These are phyloP conservation scores for Calonectria multiphialidica DNA, from an alignment of 2,329 filamentous ascomycete genomes.

Conservation along the genomic window DNA sequence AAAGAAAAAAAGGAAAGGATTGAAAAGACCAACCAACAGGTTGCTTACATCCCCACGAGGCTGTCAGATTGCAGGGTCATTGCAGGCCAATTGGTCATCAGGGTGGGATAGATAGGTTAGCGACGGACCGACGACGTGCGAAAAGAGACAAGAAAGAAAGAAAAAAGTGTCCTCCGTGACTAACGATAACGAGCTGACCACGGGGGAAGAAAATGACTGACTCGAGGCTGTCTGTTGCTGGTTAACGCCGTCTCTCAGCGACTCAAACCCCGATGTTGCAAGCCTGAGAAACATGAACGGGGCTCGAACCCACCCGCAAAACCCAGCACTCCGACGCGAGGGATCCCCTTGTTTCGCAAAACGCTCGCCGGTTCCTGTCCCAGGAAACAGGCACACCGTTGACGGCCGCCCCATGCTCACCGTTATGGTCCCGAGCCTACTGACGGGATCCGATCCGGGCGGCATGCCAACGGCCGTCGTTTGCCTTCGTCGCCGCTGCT, in stretches of 20 bases:
- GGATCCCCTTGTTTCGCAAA: neutral
- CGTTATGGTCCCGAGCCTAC: neutral
- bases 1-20: no score
- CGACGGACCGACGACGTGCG: neutral
- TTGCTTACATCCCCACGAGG: neutral
- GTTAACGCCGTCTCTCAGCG: neutral
- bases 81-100: neutral
- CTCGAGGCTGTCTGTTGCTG: neutral
- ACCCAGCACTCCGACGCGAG: slow-evolving; percentile 2
- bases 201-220: no score
- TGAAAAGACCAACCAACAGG: neutral
- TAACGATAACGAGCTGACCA: no score
- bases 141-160: neutral
- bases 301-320: neutral
- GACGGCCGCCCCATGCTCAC: neutral
- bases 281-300: neutral
- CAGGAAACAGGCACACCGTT: neutral
- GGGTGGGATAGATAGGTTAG: neutral
- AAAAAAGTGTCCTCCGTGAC: no score
- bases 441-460: slow-evolving; percentile 9
- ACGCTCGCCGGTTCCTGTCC: neutral
- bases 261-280: neutral
- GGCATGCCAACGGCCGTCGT: slow-evolving; percentile 6
- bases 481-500: neutral
- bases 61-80: neutral